Conservation (phyloP, 345 rosid species). For the Salix koriyanagi region DNA sequence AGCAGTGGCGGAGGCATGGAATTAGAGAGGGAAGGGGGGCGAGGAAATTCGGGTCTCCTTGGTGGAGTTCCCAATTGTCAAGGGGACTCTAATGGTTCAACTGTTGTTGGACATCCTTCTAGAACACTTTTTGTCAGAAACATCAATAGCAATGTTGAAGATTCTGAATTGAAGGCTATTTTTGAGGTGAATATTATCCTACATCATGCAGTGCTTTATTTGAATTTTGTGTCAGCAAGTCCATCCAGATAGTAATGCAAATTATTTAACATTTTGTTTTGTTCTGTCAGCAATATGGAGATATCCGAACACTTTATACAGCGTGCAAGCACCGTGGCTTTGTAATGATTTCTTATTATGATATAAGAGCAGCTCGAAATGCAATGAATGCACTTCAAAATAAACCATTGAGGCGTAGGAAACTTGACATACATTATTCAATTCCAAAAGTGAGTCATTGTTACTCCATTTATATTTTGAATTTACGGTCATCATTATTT, state of each 20-base stretch:
- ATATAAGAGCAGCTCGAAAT: constrained; percentile 16
- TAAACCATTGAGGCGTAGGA: constrained; percentile 13
- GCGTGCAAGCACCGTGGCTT: constrained; percentile 81
- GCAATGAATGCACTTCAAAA: constrained; percentile 24
- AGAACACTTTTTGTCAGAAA: constrained; percentile 84
- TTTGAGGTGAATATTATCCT: constrained; percentile 58
- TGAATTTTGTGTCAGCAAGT: not conserved
- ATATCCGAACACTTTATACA: constrained; percentile 61
- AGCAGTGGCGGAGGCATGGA: constrained; percentile 95
- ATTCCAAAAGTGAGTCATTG: constrained; percentile 15
- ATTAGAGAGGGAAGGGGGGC: constrained; percentile 50
- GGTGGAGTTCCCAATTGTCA: constrained; percentile 31
- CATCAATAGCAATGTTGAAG: constrained; percentile 64
- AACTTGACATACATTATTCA: constrained; percentile 18
- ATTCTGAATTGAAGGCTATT: constrained; percentile 66
- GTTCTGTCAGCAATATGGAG: constrained; percentile 71
- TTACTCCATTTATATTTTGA: not conserved
- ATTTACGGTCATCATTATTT: not conserved
- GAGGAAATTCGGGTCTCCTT: constrained; percentile 27
- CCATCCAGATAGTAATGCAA: not conserved
- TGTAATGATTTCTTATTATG: constrained; percentile 71
- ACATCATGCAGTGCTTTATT: not conserved
- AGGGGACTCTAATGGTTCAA: constrained; percentile 45
- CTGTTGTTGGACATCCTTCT: constrained; percentile 64
- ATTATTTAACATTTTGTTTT: constrained; percentile 8